Evolutionary conservation across 1,284 basidiomycete genomes (phyloP), one percentile per base, ranked within the genome.

Genomic region (Phaffia rhodozyma): DNA sequence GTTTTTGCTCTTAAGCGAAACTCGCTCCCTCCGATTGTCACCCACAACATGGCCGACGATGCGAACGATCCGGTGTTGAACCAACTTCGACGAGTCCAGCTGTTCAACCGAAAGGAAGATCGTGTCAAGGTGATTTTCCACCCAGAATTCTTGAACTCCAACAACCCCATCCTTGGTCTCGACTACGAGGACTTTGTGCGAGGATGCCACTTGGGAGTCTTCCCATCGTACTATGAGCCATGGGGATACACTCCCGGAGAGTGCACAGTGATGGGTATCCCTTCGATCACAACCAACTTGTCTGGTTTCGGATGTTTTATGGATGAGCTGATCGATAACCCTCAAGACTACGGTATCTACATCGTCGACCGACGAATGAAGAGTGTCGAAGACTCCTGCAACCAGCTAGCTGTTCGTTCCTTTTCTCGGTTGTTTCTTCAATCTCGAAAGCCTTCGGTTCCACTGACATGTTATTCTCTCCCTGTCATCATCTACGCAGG

Each of bases 171-270:
- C 65, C 79, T 98, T 27, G 92, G 92, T 1, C 81, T 98, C 67
- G 94, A 98, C 75, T 98, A 98, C 74, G 94, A 98, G 76, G 94
- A 98, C 78, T 98, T 98, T 73, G 94, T 97, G 20, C 81, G 94
- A 69, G 94, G 94, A 3, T 97, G 94, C 74, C 94, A 97, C 79
- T 78, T 98, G 66, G 94, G 94, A 67, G 93, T 97, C 49, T 97
- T 98, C 83, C 92, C 94, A 1, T 91, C 88, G 70, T 98, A 97
- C 74, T 82, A 80, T 75, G 66, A 69, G 72, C 91, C 91, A 3
- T 93, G 91, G 90, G 90, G 89, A 0, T 91, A 89, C 69, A 89
- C 87, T 0, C 87, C 87, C 1, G 87, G 87, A 0, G 87, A 89
- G 70, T 89, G 87, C 71, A 89, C 52, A 3, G 81, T 82, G 65